Conservation (phyloP, 208 protist species). For the Trypanosoma avium region DNA sequence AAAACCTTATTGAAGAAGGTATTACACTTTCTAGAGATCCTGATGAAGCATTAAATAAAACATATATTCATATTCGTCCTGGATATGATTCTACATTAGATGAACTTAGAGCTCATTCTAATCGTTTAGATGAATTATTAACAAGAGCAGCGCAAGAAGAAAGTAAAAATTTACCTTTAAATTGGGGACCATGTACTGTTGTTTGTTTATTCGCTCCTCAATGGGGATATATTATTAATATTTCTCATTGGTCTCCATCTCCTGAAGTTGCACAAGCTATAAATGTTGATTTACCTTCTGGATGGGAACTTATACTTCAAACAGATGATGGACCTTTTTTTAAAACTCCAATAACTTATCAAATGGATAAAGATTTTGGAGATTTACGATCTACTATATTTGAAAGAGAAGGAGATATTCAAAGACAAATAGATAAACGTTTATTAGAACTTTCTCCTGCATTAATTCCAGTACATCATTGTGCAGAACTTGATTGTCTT, state of each 20-base stretch:
- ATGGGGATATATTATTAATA: slow-evolving; percentile 27
- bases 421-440: slow-evolving; percentile 49
- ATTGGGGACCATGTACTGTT: slow-evolving; percentile 15
- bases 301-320: slow-evolving; percentile 35
- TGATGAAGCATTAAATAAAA: slow-evolving; percentile 14
- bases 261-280: too few species aligned
- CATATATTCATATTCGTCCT: slow-evolving; percentile 27
- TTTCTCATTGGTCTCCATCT: too few species aligned
- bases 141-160: slow-evolving; percentile 24
- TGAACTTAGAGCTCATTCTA: slow-evolving; percentile 24
- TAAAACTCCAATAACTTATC: slow-evolving; percentile 59
- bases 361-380: slow-evolving; percentile 71
- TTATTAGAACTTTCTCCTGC: slow-evolving; percentile 64
- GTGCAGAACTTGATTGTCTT: slow-evolving; percentile 79
- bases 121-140: slow-evolving; percentile 25
- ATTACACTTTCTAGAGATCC: slow-evolving; percentile 22
- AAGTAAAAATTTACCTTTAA: slow-evolving; percentile 7
- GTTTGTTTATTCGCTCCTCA: slow-evolving; percentile 30
- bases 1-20: slow-evolving; percentile 13
- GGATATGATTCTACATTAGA: slow-evolving; percentile 33
- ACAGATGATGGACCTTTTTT: slow-evolving; percentile 56
- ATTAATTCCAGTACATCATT: slow-evolving; percentile 47
- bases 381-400: slow-evolving; percentile 64
- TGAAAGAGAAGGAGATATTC: slow-evolving; percentile 64
- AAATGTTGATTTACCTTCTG: slow-evolving; percentile 1